A percentile compares a stretch with the other conserved stretches of the same genome.
Evolutionary conservation across 495 filamentous ascomycete genomes (phyloP).

Genomic region (Hamigera avellanea): DNA sequence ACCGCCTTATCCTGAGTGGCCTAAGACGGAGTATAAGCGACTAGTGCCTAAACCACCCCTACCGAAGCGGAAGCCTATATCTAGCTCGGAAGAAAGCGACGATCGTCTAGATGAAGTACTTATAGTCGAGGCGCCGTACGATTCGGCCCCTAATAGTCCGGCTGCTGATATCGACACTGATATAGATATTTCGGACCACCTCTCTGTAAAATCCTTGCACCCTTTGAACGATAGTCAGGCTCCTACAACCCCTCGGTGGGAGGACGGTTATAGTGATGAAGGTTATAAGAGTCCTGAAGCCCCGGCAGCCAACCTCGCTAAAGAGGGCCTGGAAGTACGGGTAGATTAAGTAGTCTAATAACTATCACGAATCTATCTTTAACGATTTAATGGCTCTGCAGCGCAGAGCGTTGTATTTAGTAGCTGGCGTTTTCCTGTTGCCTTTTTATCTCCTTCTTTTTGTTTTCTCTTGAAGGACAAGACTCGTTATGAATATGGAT

Average conservation of each 20-base stretch:
- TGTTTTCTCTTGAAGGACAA: too few relatives aligned
- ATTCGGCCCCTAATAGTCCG: conserved; percentile 40
- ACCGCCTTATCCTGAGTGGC: conserved; percentile 21
- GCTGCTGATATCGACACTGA: conserved; percentile 17
- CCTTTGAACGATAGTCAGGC: background rate
- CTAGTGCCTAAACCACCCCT: conserved; percentile 18
- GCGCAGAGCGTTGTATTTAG: too few relatives aligned
- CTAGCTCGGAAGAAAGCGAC: conserved; percentile 9
- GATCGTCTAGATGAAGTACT: conserved; percentile 28
- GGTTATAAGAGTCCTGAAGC: background rate
- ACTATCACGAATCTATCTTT: too few relatives aligned
- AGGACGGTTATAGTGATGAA: background rate
- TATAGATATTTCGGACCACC: background rate
- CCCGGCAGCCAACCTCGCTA: background rate
- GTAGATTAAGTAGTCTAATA: background rate
- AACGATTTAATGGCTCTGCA: too few relatives aligned
- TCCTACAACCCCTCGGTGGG: background rate
- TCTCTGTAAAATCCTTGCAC: background rate
- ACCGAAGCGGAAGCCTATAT: conserved; percentile 25
- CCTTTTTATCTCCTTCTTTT: too few relatives aligned
- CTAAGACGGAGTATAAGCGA: conserved; percentile 13
- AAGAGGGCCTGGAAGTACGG: background rate
- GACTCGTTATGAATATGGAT: too few relatives aligned
- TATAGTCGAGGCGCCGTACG: conserved; percentile 39
- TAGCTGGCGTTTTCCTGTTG: too few relatives aligned